Evolutionary conservation across 208 protist species (phyloP), one percentile per base, ranked within the genome.

Genomic region (Spongospora subterranea): DNA sequence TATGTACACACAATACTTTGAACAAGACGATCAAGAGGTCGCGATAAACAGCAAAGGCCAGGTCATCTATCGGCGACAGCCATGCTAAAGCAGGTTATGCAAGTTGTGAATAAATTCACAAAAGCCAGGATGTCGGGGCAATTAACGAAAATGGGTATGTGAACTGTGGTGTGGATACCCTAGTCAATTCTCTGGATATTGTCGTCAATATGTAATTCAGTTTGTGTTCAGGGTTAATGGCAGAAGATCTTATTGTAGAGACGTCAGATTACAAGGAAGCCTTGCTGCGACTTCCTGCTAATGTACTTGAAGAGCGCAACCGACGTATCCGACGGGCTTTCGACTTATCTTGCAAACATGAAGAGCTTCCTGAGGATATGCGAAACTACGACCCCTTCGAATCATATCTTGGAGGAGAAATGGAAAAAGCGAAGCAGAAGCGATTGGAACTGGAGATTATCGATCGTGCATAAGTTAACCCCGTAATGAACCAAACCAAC

Each of bases 351-450:
- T 35, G 6, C 17, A 82, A 82, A n/a, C 71, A 82, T 43, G 71
- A 82, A 43, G n/a, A 82, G 17, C n/a, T 82, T 35, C 71, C 71
- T 43, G 71, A 39, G 17, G 17, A 82, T 43, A 6, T 82, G 6
- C 71, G 35, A n/a, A 43, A 82, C 71, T 82, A 82, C 40, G 71
- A 82, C 71, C 71, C 71, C 17, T 82, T 82, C n/a, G 71, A 82
- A 43, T 45, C n/a, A 6, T 82, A 82, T 60, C 50, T 60, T 24
- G 50, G 50, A 60, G 24, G 24, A 29, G 50, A 60, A 60, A 60
- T 60, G 50, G 50, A 6, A 24, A 60, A 60, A 24, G 50, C 50
- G 50, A 29, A 6, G 50, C 50, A 60, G 50, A 60, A 60, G 50
- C 6, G 71, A 35, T 6, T 82, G 71, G 71, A 82, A n/a, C 71